Conservation (phyloP, 441 rosid genomes). For the Gossypium gossypioides region DNA sequence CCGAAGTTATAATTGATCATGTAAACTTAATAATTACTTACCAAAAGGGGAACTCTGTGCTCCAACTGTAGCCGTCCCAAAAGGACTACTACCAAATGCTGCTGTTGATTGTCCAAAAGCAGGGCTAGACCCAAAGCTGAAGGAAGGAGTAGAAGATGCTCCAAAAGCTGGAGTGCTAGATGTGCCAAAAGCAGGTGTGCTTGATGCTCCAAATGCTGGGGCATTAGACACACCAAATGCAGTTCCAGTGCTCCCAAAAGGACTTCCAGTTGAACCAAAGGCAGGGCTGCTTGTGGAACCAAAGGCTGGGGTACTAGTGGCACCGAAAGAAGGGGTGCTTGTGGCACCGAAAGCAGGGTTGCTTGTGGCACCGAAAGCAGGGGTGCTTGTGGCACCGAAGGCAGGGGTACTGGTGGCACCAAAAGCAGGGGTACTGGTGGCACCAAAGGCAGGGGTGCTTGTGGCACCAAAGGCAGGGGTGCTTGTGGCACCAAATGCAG, state of each 20-base stretch:
- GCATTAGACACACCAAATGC: constrained; percentile 31
- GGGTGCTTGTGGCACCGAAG: constrained; percentile 39
- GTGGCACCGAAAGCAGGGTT: constrained; percentile 24
- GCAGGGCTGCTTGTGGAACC: too few relatives aligned
- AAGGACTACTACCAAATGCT: constrained; percentile 57
- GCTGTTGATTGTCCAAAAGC: constrained; percentile 69
- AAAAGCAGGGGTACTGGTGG: constrained; percentile 45
- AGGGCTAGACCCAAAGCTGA: constrained; percentile 31
- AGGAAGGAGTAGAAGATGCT: constrained; percentile 32
- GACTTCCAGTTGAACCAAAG: too few relatives aligned
- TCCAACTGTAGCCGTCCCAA: constrained; percentile 57
- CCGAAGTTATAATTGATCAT: background rate
- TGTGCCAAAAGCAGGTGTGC: constrained; percentile 32
- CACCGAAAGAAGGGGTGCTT: constrained; percentile 37
- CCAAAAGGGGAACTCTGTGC: constrained; percentile 63
- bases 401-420: constrained; percentile 37
- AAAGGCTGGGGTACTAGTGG: too few relatives aligned
- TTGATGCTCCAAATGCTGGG: constrained; percentile 46
- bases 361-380: constrained; percentile 52
- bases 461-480: constrained; percentile 43
- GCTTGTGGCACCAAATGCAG: constrained; percentile 52
- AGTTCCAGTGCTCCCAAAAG: too few relatives aligned
- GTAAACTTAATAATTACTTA: constrained; percentile 22
- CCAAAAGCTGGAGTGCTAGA: constrained; percentile 41
- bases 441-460: constrained; percentile 45